Conservation (phyloP, 139 green algal genomes). For the Closterium sp. region DNA sequence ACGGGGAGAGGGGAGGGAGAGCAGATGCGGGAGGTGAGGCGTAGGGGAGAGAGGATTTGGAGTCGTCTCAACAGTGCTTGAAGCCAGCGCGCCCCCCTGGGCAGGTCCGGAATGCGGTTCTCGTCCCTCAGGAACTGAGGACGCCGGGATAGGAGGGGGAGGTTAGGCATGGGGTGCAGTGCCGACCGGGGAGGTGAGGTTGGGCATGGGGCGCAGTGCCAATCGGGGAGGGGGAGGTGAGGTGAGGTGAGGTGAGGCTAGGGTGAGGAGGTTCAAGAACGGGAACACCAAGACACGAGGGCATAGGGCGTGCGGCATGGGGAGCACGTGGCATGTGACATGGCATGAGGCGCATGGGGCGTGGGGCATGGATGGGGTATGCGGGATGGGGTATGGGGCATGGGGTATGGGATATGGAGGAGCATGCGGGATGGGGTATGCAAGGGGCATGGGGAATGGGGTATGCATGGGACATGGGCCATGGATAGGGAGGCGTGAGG, state of each 20-base stretch:
- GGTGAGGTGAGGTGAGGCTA: not conserved
- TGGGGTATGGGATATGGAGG: not conserved
- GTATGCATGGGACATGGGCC: not conserved
- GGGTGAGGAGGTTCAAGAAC: too few species aligned
- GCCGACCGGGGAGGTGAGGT: too few species aligned
- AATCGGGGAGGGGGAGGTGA: too few species aligned
- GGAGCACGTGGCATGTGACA: not conserved
- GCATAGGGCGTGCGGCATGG: too few species aligned
- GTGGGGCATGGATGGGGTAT: not conserved
- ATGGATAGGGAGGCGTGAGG: too few species aligned
- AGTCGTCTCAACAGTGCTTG: not conserved
- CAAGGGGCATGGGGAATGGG: not conserved
- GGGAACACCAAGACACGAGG: too few species aligned
- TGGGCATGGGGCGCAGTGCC: too few species aligned
- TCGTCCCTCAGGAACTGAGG: not conserved
- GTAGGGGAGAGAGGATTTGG: not conserved
- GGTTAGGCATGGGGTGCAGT: too few species aligned
- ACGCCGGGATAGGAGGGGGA: too few species aligned
- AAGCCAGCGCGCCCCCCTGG: slow-evolving; percentile 1
- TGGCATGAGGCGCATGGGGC: not conserved
- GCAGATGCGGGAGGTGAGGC: not conserved
- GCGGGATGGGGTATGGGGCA: not conserved
- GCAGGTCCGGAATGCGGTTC: slow-evolving; percentile 6
- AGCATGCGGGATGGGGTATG: not conserved
- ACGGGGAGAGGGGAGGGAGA: not conserved